These are phyloP conservation scores for Russula compacta DNA, from an alignment of 768 basidiomycete genomes.

Conservation along the genomic window DNA sequence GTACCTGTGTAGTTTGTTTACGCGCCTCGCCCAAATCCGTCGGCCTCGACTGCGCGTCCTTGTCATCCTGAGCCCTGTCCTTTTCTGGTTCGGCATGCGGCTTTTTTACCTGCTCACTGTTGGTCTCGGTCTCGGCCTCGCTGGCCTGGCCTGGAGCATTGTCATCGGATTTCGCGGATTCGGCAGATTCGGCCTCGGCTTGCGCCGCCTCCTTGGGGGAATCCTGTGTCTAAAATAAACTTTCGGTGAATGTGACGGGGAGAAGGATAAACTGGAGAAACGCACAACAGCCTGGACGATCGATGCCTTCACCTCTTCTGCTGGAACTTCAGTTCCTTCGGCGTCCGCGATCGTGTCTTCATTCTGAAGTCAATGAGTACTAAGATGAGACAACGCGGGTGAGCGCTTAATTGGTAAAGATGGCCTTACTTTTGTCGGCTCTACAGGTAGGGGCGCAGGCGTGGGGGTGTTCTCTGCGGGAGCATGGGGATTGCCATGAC, in stretches of 20 bases:
- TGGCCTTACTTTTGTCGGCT: constrained; percentile 1
- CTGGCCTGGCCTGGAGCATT: constrained; percentile 22
- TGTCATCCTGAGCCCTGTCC: constrained; percentile 19
- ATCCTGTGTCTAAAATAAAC: constrained; percentile 18
- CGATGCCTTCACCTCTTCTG: constrained; percentile 24
- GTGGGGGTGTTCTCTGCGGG: constrained; percentile 41
- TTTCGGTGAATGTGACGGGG: not conserved
- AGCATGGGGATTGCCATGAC: constrained; percentile 44
- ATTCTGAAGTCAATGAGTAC: not conserved
- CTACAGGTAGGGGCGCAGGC: constrained; percentile 9
- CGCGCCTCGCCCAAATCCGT: constrained; percentile 20
- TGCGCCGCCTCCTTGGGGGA: constrained; percentile 23
- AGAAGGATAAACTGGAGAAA: not conserved
- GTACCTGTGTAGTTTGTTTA: constrained; percentile 13
- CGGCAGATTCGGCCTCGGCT: constrained; percentile 18
- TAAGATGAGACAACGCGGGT: not conserved
- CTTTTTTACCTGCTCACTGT: constrained; percentile 22
- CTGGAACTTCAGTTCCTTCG: constrained; percentile 24
- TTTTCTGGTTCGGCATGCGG: constrained; percentile 16
- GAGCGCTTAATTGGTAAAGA: not conserved
- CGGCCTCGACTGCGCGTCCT: constrained; percentile 11
- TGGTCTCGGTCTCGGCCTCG: constrained; percentile 21
- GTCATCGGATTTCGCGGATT: constrained; percentile 11
- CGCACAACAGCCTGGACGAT: constrained; percentile 21
- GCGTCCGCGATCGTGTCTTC: constrained; percentile 20